Base-by-base conservation (phyloP, 352 stramenopile species). In the Lagenidium giganteum region DNA sequence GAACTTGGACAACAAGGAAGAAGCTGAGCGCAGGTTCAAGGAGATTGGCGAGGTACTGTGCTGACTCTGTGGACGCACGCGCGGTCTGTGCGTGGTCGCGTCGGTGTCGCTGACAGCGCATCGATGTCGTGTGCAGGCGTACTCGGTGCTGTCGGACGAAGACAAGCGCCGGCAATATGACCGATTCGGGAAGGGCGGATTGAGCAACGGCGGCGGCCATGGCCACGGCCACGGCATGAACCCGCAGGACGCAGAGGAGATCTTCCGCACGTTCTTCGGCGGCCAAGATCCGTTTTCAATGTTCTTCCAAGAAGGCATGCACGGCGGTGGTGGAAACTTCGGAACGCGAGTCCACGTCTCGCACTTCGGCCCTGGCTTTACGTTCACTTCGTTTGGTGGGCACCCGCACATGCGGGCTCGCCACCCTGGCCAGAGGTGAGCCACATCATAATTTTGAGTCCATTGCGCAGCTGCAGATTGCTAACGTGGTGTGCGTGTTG, bases 81-180 rank as follows among this genome's bases (percentile, higher is more conserved):
- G 32, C 16, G 32, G 35, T 42, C 16, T 28, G n/a, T 27, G 35
- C 7, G 22, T 17, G 13, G 25, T 38, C 13, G 14, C 38, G 5
- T 44, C 12, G 18, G 3, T 14, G 5, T 16, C n/a, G n/a, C n/a
- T 8, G 22, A 14, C 25, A 25, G 22, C 20, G 12, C 16, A 27
- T 16, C 27, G 28, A 11, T 8, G 14, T 35, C 16, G 7, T 45
- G 7, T 46, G 9, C 33, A 88, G 76, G 89, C 89, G 18, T 97
- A 97, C 53, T 85, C 88, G 23, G 79, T 97, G 29, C 70, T 97
- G 5, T 95, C 83, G 18, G 90, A 97, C 57, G 70, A 72, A 49
- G 68, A 88, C 30, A 95, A 95, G 65, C 48, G 86, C 22, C 64
- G 87, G 38, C 73, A 88, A 24, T 97, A 97, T 55, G 90, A 97